phyloP scores from a whole-genome alignment of 164 flowering plant species.

The Vitis labrusca region DNA sequence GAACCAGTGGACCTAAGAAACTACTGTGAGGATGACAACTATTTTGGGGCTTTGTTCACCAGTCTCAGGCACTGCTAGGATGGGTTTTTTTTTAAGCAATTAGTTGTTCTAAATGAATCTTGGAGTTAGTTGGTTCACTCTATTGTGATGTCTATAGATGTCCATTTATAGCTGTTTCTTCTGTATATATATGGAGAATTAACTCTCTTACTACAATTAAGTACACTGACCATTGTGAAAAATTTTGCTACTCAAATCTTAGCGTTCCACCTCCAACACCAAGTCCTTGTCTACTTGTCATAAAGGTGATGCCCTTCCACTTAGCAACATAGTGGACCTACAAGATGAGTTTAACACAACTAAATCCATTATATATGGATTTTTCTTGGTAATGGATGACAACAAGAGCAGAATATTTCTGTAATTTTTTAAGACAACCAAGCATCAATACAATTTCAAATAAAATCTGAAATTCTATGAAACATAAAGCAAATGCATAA shows the following conservation, averaged over 20 bases:
- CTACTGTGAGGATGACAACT: background rate
- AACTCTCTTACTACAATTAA: background rate
- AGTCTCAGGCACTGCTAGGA: background rate
- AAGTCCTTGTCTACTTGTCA: conserved; percentile 97
- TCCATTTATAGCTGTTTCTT: too few relatives aligned
- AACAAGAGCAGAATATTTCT: background rate
- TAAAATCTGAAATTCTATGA: background rate
- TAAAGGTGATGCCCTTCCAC: conserved; percentile 88
- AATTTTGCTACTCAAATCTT: conserved; percentile 20
- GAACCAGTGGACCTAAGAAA: background rate
- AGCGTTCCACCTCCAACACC: conserved; percentile 98
- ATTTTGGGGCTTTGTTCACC: background rate
- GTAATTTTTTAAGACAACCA: background rate
- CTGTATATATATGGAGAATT: background rate
- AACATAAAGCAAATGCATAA: background rate
- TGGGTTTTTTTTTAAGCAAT: background rate
- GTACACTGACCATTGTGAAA: background rate
- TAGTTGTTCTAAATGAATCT: background rate
- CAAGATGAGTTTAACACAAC: conserved; percentile 15
- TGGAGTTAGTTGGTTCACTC: too few relatives aligned
- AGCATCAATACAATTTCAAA: too few relatives aligned
- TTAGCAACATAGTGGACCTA: conserved; percentile 98
- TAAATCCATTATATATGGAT: background rate
- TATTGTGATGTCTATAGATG: too few relatives aligned
- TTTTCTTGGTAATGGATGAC: background rate